Evolutionary conservation across 495 filamentous ascomycete species (phyloP), one percentile per base, ranked within the genome.

Genomic region (Stereocaulon alpinum): DNA sequence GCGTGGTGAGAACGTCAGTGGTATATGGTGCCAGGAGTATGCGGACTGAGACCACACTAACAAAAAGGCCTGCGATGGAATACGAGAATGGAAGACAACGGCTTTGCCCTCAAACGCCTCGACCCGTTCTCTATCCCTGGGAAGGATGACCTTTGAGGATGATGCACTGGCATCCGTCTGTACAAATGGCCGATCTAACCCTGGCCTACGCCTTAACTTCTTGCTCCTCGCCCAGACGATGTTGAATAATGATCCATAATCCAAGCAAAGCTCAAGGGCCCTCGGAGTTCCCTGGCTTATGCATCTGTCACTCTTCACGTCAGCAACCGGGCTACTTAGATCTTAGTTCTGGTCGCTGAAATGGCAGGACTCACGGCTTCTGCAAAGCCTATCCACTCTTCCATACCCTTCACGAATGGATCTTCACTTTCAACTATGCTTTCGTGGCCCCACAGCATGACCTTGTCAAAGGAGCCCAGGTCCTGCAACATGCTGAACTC

Each of bases 401-500:
- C 82, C 61, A 94, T 74, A 0, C 78, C 77, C 30, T 83, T 80
- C 12, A 81, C 84, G 67, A 88, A 91, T 1, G 76, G 67, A 68
- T 88, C 86, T 63, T 88, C 86, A 11, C 82, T 76, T 20, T 84
- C 78, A 27, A 86, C 86, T 45, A 80, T 63, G 54, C 79, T 76
- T 59, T 90, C 86, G 72, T 96, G 93, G 0, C 79, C 86, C 92
- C 92, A 97, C 24, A 96, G 78, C 15, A 89, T 70, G 45, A 95
- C 67, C 22, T 87, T 78, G 15, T 91, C 82, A 69, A 97, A 96
- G n/a, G 76, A 73, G 4, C 75, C 80, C 37, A 81, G 73, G 45
- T 83, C 80, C 63, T 88, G 79, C 1, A 85, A 72, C 27, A 85
- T 64, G 65, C 86, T 83, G 18, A 80, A 75, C 2, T 75, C 72